Base-by-base conservation (phyloP, 768 basidiomycete species). In the Trametes cubensis region DNA sequence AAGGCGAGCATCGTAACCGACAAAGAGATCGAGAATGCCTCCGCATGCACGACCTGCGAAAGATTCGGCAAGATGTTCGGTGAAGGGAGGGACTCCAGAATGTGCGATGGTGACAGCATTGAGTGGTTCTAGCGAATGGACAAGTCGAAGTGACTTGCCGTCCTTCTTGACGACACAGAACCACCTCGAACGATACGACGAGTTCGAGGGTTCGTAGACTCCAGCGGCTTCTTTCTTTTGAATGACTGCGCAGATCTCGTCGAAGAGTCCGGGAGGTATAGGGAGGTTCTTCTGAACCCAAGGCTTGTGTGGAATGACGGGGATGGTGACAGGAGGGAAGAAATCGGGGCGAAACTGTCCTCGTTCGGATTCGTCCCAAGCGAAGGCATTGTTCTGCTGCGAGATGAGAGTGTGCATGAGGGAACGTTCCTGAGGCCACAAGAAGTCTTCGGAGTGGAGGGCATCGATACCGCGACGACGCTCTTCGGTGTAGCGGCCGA, bases 141-240 rank as follows among this genome's bases (percentile, higher is more conserved):
- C 69, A 1, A 72, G 59, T 0, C 63, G 50, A 0, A 73, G 63
- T 0, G 60, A 18, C 8, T 66, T 67, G 0, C 71, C 64, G 18
- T 69, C 65, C 42, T 74, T 72, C 58, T 74, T 74, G 6, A 61
- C 46, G 0, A 80, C 75, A 30, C 73, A 75, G 53, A 80, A 82
- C 78, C 76, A 80, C 8, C 72, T 56, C 0, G 76, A 77, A 0
- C 75, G 66, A 28, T 82, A 82, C 0, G 77, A 78, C 0, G 72
- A 73, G 39, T 78, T 72, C 0, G 73, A 77, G 0, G 71, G 74
- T 64, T 83, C 75, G 54, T 80, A 81, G 0, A 79, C 73, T 0
- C 81, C 77, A 0, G 77, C 67, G 0, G 61, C 69, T 11, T 80
- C 72, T 60, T 81, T 81, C 1, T 65, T 58, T 18, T 72, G 68